Percentiles rank a stretch among this genome's conserved stretches.
Conservation (phyloP, 225 moss, liverwort and hornwort species). For the Takakia lepidozioides region DNA sequence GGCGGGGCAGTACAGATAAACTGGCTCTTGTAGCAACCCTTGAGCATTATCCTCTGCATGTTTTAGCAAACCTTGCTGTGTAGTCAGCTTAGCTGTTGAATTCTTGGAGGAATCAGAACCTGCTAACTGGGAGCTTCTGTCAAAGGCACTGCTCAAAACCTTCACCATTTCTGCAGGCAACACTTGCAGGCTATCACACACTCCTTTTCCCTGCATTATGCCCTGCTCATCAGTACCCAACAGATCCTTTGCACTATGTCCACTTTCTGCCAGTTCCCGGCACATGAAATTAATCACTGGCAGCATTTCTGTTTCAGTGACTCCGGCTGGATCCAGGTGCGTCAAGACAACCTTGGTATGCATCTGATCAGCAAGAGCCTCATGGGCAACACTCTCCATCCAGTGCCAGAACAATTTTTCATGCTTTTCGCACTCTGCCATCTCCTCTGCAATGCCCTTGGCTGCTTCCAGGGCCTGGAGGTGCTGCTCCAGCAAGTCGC, state of each 20-base stretch:
- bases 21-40: constrained; percentile 15
- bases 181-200: background rate
- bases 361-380: constrained; percentile 14
- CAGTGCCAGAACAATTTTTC: constrained; percentile 61
- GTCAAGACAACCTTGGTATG: background rate
- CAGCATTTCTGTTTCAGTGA: constrained; percentile 16
- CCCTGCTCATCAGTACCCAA: constrained; percentile 1
- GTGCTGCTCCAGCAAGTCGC: constrained; percentile 35
- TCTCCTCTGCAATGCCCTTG: constrained; percentile 27
- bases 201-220: background rate
- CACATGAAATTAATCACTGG: constrained; percentile 19
- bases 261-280: constrained; percentile 8
- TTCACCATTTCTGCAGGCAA: background rate
- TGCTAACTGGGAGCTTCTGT: background rate
- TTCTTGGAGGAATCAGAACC: constrained; percentile 2
- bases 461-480: constrained; percentile 28
- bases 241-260: background rate
- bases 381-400: constrained; percentile 49
- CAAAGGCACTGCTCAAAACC: constrained; percentile 5
- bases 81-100: background rate
- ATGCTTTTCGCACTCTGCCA: constrained; percentile 27
- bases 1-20: constrained; percentile 15
- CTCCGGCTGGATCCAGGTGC: constrained; percentile 8
- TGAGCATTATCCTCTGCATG: constrained; percentile 8
- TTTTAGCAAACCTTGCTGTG: background rate